Base-by-base conservation (phyloP, 2,329 filamentous ascomycete genomes). In the Purpureocillium lavendulum region DNA sequence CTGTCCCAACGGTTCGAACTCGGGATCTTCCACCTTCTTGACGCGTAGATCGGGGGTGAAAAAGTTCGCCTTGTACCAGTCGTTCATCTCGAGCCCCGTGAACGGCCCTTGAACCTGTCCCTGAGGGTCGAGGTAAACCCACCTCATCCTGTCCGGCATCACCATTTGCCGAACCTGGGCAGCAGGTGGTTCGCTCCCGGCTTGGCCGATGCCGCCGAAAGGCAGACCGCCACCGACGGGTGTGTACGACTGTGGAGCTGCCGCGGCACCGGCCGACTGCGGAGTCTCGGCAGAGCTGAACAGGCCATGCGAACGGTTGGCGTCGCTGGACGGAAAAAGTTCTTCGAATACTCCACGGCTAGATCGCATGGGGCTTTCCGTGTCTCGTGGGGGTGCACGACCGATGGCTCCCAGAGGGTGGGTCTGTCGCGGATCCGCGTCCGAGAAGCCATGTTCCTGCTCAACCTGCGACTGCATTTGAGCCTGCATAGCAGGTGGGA, bases 61-160 rank as follows among this genome's bases (percentile, higher is more conserved):
- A 66, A 97, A 98, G 34, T 90, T 89, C 30, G 89, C 90, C 60
- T 97, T 97, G 66, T 97, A 98, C 92, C 92, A 98, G 53, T 98
- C 94, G 51, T 98, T 94, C 92, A 98, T 98, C 62, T 98, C 92
- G 36, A 98, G 68, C 1, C 92, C 92, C 30, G 88, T 96, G 65
- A 92, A 98, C 0, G 92, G 92, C 0, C 92, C 92, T 57, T 98
- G 92, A 6, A 87, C 82, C 45, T 87, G 84, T 16, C 88, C 88
- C 57, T 94, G 87, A 5, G 92, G 92, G 57, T 98, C 92, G 38
- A 94, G 81, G 58, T 98, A 98, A 14, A 96, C 90, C 92, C 92
- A 98, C 52, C 90, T 77, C 88, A 98, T 98, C 12, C 94, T 77
- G 60, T 98, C 92, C 2, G 92, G 92, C 92, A 98, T 97, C 5